Percentiles rank a stretch among this genome's conserved stretches.
These are phyloP conservation scores for Fereydounia khargensis DNA, from an alignment of 1,284 basidiomycete species.

Conservation along the genomic window DNA sequence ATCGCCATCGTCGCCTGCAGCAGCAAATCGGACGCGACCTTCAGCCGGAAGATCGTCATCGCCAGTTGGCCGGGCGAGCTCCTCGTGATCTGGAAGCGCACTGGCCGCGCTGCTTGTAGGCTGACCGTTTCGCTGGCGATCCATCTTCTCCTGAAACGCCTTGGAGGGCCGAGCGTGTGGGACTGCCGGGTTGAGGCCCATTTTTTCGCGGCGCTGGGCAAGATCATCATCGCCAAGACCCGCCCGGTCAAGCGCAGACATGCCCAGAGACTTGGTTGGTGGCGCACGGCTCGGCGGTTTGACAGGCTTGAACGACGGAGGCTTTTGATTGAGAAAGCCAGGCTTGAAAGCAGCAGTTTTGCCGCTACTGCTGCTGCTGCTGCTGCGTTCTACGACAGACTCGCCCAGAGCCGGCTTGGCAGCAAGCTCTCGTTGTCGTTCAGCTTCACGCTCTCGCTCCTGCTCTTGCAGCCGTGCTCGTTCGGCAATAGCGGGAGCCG, in stretches of 20 bases:
- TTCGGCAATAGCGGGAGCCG: slow-evolving; percentile 16
- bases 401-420: slow-evolving; percentile 26
- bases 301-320: slow-evolving; percentile 11
- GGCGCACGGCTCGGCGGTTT: slow-evolving; percentile 5
- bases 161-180: slow-evolving; percentile 54
- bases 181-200: slow-evolving; percentile 43
- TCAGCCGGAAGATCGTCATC: slow-evolving; percentile 25
- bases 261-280: slow-evolving; percentile 37
- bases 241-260: slow-evolving; percentile 48
- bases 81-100: slow-evolving; percentile 7
- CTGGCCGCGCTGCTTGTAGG: neutral
- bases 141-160: slow-evolving; percentile 47
- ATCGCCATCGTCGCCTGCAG: slow-evolving; percentile 2
- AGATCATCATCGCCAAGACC: slow-evolving; percentile 33
- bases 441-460: slow-evolving; percentile 5
- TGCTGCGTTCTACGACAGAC: slow-evolving; percentile 16
- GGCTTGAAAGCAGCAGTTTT: slow-evolving; percentile 31
- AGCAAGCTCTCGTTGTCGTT: slow-evolving; percentile 4
- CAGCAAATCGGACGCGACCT: slow-evolving; percentile 29
- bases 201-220: slow-evolving; percentile 10
- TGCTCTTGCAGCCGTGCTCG: slow-evolving; percentile 14
- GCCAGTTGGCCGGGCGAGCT: slow-evolving; percentile 17
- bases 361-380: neutral
- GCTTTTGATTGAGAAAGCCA: slow-evolving; percentile 38
- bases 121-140: slow-evolving; percentile 10